phyloP scores from a whole-genome alignment of 805 yeast species.

The Priceomyces carsonii region DNA sequence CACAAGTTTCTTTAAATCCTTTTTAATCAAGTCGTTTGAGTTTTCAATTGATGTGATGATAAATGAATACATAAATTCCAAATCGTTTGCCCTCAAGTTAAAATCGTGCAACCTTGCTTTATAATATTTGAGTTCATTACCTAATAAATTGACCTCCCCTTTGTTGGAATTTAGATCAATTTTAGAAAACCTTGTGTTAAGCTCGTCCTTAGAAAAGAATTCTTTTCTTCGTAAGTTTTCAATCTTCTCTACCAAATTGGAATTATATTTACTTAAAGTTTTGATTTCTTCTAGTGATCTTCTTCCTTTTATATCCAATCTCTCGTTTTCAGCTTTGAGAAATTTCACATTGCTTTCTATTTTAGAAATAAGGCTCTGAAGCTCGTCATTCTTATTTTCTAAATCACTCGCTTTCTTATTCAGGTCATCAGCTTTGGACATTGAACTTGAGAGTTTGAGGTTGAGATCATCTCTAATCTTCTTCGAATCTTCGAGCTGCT shows the following conservation, averaged over 20 bases:
- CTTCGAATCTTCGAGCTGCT: slow-evolving; percentile 34
- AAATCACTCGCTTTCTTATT: slow-evolving; percentile 10
- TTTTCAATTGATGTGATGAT: slow-evolving; percentile 28
- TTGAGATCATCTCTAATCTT: slow-evolving; percentile 24
- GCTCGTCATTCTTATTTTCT: slow-evolving; percentile 14
- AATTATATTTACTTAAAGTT: slow-evolving; percentile 28
- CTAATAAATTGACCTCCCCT: slow-evolving; percentile 20
- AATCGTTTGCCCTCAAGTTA: slow-evolving; percentile 33
- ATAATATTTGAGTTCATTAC: slow-evolving; percentile 46
- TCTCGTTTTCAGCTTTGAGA: slow-evolving; percentile 27
- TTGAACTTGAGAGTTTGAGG: slow-evolving; percentile 20
- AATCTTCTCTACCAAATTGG: slow-evolving; percentile 29
- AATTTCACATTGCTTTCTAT: slow-evolving; percentile 32
- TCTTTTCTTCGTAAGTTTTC: slow-evolving; percentile 25
- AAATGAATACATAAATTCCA: slow-evolving; percentile 34
- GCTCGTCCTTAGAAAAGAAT: slow-evolving; percentile 27
- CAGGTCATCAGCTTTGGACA: slow-evolving; percentile 19
- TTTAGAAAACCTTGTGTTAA: slow-evolving; percentile 21
- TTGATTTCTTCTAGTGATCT: slow-evolving; percentile 30
- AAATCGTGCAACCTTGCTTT: slow-evolving; percentile 49
- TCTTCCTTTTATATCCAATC: slow-evolving; percentile 28
- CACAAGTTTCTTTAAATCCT: slow-evolving; percentile 29
- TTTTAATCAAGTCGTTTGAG: slow-evolving; percentile 23
- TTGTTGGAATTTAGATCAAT: slow-evolving; percentile 21
- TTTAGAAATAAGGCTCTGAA: slow-evolving; percentile 20